Percentiles rank a stretch among this genome's conserved stretches.
Conservation (phyloP, 2,329 filamentous ascomycete species). For the Trichothecium sympodiale region DNA sequence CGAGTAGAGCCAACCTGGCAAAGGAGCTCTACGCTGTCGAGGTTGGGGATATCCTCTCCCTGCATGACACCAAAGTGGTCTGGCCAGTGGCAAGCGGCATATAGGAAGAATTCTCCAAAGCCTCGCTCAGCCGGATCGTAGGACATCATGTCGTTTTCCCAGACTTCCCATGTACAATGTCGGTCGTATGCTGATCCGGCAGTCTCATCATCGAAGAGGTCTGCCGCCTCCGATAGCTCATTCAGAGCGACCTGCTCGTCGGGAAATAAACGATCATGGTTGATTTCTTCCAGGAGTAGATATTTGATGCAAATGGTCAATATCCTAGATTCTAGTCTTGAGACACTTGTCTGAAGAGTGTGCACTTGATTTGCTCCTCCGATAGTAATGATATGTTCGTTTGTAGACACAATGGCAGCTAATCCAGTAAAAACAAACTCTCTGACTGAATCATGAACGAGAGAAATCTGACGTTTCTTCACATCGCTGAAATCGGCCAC, state of each 20-base stretch:
- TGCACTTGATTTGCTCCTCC: neutral
- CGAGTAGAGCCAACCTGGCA: conserved; percentile 15
- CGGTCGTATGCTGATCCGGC: conserved; percentile 10
- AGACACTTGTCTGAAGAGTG: conserved; percentile 7
- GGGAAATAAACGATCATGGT: conserved; percentile 14
- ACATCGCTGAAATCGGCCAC: conserved; percentile 5
- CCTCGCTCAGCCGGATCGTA: conserved; percentile 11
- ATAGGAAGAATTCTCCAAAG: conserved; percentile 16
- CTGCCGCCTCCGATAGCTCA: conserved; percentile 5
- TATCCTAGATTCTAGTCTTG: conserved; percentile 11
- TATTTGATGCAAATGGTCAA: conserved; percentile 16
- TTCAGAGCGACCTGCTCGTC: conserved; percentile 11
- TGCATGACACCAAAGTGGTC: conserved; percentile 16
- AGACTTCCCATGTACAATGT: conserved; percentile 16
- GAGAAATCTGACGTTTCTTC: conserved; percentile 9
- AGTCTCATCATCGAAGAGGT: conserved; percentile 12
- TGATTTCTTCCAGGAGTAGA: conserved; percentile 16
- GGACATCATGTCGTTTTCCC: conserved; percentile 18
- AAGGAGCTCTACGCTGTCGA: conserved; percentile 11
- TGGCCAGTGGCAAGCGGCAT: conserved; percentile 23
- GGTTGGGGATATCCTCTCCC: conserved; percentile 7
- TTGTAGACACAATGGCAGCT: too few species aligned
- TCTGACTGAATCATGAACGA: conserved; percentile 10
- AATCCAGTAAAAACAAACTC: conserved; percentile 6
- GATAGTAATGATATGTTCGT: too few species aligned